These are phyloP conservation scores for Pseudogymnoascus verrucosus DNA, from an alignment of 2,329 filamentous ascomycete species.

Conservation along the genomic window DNA sequence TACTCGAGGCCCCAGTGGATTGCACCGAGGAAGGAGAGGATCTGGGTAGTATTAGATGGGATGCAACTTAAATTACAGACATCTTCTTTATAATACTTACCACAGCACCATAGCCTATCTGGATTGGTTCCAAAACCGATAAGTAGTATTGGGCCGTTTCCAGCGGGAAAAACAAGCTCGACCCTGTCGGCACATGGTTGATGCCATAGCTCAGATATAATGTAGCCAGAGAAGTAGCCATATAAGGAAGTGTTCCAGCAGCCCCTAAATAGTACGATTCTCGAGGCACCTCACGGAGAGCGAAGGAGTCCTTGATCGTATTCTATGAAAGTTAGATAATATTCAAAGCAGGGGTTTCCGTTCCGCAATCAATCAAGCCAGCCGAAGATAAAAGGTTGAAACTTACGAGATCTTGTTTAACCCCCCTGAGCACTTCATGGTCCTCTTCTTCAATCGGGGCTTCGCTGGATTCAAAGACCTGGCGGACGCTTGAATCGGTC, in stretches of 20 bases:
- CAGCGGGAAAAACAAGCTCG: slow-evolving; percentile 54
- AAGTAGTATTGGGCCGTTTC: slow-evolving; percentile 66
- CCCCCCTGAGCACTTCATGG: slow-evolving; percentile 44
- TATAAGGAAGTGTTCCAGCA: slow-evolving; percentile 76
- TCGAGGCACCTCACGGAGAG: slow-evolving; percentile 54
- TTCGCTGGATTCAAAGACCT: slow-evolving; percentile 37
- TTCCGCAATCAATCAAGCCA: neutral
- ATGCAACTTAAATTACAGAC: slow-evolving; percentile 8
- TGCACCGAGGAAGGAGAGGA: slow-evolving; percentile 88
- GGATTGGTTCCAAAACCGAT: slow-evolving; percentile 71
- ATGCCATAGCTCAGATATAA: slow-evolving; percentile 77
- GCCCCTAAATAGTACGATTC: slow-evolving; percentile 62
- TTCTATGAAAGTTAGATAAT: slow-evolving; percentile 34
- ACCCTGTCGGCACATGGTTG: slow-evolving; percentile 58
- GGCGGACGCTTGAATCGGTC: slow-evolving; percentile 45
- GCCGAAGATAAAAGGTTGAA: neutral
- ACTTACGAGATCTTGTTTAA: slow-evolving; percentile 52
- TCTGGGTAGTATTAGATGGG: slow-evolving; percentile 37
- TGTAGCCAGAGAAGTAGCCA: slow-evolving; percentile 75
- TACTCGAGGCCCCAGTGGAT: slow-evolving; percentile 91
- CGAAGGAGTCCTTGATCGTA: slow-evolving; percentile 62
- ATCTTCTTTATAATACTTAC: slow-evolving; percentile 39
- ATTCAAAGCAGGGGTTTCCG: neutral
- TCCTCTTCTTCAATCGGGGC: slow-evolving; percentile 16
- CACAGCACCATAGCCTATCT: slow-evolving; percentile 84